phyloP scores from a whole-genome alignment of 345 rosid species.

The Ceriops decandra region DNA sequence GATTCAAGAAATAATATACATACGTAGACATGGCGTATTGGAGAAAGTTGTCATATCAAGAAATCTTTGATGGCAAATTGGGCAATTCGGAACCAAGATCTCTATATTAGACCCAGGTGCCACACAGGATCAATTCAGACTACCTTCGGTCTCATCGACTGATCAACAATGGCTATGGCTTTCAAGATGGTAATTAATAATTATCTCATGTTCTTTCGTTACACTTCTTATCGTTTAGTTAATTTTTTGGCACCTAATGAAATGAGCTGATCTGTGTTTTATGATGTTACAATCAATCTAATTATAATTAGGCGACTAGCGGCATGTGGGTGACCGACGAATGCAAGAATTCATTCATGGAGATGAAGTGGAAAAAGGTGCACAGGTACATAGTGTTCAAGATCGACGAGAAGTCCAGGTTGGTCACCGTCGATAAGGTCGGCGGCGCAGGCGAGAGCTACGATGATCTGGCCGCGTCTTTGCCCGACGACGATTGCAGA shows the following conservation, averaged over 20 bases:
- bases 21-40: neutral
- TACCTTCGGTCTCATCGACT: neutral
- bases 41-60: constrained; percentile 29
- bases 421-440: constrained; percentile 84
- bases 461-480: constrained; percentile 63
- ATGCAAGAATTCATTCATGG: constrained; percentile 89
- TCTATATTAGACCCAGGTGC: constrained; percentile 36
- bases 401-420: constrained; percentile 84
- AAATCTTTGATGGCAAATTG: constrained; percentile 30
- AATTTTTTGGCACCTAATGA: neutral
- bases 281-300: neutral
- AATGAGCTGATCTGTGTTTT: neutral
- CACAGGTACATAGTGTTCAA: constrained; percentile 82
- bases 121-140: too few relatives aligned
- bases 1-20: too few relatives aligned
- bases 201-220: neutral
- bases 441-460: constrained; percentile 81
- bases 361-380: constrained; percentile 94
- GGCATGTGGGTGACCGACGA: constrained; percentile 92
- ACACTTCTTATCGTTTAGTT: neutral
- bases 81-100: constrained; percentile 7
- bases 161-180: constrained; percentile 90
- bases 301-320: constrained; percentile 62
- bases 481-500: constrained; percentile 85
- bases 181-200: constrained; percentile 80